Percentiles rank a stretch among this genome's conserved stretches.
phyloP scores from a whole-genome alignment of 2,329 filamentous ascomycete species.

The Trichophaea hybrida region DNA sequence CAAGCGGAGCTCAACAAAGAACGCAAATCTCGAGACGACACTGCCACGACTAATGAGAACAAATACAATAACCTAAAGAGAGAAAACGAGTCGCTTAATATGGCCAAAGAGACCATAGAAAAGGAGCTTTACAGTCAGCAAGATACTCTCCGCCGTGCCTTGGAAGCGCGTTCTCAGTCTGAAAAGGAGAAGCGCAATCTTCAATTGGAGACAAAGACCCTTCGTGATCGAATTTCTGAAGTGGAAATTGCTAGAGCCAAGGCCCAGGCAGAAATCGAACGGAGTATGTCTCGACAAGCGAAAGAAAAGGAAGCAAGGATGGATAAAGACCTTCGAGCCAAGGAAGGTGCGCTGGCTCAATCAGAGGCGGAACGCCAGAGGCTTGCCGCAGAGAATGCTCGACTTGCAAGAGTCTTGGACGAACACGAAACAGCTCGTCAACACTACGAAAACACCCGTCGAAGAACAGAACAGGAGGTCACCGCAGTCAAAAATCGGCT shows the following conservation, averaged over 20 bases:
- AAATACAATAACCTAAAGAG: constrained; percentile 69
- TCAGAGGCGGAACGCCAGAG: constrained; percentile 65
- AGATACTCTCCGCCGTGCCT: constrained; percentile 72
- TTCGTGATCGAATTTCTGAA: constrained; percentile 70
- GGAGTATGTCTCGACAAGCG: constrained; percentile 60
- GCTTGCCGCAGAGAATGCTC: constrained; percentile 66
- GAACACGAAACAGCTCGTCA: constrained; percentile 58
- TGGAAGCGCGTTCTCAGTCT: constrained; percentile 62
- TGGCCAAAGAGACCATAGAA: constrained; percentile 92
- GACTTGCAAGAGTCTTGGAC: constrained; percentile 71
- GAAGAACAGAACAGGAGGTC: constrained; percentile 71
- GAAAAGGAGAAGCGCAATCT: constrained; percentile 84
- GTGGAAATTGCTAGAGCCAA: constrained; percentile 74
- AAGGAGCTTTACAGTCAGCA: constrained; percentile 96
- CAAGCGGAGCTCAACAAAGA: constrained; percentile 84
- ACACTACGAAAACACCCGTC: constrained; percentile 52
- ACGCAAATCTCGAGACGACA: constrained; percentile 84
- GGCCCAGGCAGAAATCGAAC: constrained; percentile 67
- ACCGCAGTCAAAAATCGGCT: constrained; percentile 81
- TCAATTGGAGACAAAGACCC: constrained; percentile 65
- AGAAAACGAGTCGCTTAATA: constrained; percentile 74
- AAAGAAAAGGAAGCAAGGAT: constrained; percentile 67
- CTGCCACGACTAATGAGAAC: constrained; percentile 78
- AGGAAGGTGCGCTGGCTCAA: constrained; percentile 59
- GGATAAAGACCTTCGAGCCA: constrained; percentile 64